phyloP scores from a whole-genome alignment of 495 filamentous ascomycete species.

The Massariosphaeria phaeospora region DNA sequence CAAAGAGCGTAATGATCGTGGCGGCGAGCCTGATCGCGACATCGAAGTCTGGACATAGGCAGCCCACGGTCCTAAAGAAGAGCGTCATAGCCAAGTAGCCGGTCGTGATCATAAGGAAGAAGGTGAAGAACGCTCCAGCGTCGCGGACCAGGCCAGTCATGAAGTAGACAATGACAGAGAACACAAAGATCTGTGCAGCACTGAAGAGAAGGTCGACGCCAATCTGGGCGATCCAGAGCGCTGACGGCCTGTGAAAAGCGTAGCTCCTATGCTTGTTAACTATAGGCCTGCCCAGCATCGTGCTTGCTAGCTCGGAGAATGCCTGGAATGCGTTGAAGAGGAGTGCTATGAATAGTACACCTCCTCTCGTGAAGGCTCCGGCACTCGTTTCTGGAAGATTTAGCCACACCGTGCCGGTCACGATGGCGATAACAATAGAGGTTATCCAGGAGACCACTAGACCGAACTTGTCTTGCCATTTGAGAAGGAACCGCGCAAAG shows the following conservation, averaged over 20 bases:
- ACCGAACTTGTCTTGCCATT: conserved; percentile 77
- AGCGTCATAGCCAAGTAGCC: conserved; percentile 74
- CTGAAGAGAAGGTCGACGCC: conserved; percentile 71
- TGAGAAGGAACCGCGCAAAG: conserved; percentile 73
- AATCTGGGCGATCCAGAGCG: conserved; percentile 75
- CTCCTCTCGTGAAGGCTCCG: conserved; percentile 72
- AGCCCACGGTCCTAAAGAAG: conserved; percentile 73
- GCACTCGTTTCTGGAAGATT: conserved; percentile 59
- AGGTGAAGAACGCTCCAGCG: conserved; percentile 75
- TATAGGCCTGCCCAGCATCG: conserved; percentile 68
- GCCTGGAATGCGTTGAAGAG: conserved; percentile 78
- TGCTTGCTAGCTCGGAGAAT: conserved; percentile 64
- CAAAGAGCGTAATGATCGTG: conserved; percentile 69
- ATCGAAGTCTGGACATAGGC: conserved; percentile 76
- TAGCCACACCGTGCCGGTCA: conserved; percentile 74
- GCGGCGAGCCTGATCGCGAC: conserved; percentile 70
- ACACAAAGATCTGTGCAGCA: conserved; percentile 61
- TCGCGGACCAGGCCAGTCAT: conserved; percentile 63
- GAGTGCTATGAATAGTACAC: conserved; percentile 68
- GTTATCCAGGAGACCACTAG: conserved; percentile 72
- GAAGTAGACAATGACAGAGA: conserved; percentile 75
- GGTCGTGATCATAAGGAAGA: conserved; percentile 62
- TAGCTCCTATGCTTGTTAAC: conserved; percentile 77
- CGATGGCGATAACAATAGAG: conserved; percentile 67
- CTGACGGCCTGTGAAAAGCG: conserved; percentile 72